Base-by-base conservation (phyloP, 225 moss, liverwort and hornwort species). In the Polytrichum formosum region DNA sequence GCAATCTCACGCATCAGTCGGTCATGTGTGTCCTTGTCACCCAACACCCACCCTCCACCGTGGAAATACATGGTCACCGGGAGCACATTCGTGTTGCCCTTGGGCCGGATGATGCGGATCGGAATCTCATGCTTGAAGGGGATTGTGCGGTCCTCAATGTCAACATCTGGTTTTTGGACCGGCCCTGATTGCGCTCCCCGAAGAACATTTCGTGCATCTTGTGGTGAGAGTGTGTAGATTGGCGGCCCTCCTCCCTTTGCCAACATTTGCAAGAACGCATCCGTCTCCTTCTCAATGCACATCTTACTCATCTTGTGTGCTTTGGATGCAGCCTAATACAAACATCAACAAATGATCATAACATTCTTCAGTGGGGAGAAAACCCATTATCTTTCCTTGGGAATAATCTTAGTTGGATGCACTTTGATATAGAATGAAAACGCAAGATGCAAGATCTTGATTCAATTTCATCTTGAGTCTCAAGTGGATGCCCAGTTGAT, bases 11-110 rank as follows among this genome's bases (percentile, higher is more conserved):
- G 78, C 0, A 83, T 62, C 2, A 86, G 26, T 0, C 83, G 73
- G 4, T 86, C 86, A 21, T 86, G 86, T 0, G 86, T 86, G 20
- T 86, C 73, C 0, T 73, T 73, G 3, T 70, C 75, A 0, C 86
- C 86, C 1, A 86, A 17, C 16, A 83, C 73, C 86, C 83, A 86
- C 0, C 86, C 80, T 53, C 80, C 86, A 0, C 86, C 83, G 7
- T 86, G 86, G 5, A 86, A 86, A 19, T 86, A 86, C 83, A 86
- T 80, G 0, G 73, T 68, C 0, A 83, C 78, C 0, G 80, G 86
- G 0, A 86, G 73, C 1, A 77, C 80, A 9, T 1, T 71, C 26
- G 83, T 86, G 19, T 86, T 86, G 13, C 86, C 80, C 4, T 70
- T 76, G 0, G 86, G 86, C 13, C 86, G 54, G 0, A 86, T 53